phyloP scores from a whole-genome alignment of 805 yeast genomes.

The Spathaspora passalidarum region DNA sequence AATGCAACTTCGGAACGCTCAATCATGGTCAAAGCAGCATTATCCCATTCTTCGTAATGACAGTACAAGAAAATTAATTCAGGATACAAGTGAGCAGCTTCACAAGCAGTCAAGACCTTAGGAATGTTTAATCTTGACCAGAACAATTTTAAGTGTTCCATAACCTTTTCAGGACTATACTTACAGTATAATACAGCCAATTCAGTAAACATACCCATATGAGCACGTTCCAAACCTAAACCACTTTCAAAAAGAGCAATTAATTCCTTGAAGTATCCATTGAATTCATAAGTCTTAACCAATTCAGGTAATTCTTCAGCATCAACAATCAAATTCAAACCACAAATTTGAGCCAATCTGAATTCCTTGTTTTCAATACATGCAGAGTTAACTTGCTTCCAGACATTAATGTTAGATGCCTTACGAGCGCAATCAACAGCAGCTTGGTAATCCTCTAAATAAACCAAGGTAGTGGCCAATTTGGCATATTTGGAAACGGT shows the following conservation, averaged over 20 bases:
- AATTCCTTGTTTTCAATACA: constrained; percentile 94
- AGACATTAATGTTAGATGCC: constrained; percentile 88
- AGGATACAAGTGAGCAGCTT: constrained; percentile 91
- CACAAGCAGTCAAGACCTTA: constrained; percentile 91
- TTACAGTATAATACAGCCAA: constrained; percentile 87
- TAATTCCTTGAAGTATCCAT: constrained; percentile 89
- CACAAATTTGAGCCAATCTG: constrained; percentile 97
- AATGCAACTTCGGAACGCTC: constrained; percentile 90
- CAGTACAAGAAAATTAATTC: constrained; percentile 94
- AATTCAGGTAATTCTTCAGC: constrained; percentile 95
- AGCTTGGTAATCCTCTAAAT: constrained; percentile 85
- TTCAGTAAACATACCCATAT: constrained; percentile 99
- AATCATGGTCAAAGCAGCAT: constrained; percentile 95
- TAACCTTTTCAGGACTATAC: constrained; percentile 83
- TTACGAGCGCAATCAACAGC: constrained; percentile 99
- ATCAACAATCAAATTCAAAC: constrained; percentile 92
- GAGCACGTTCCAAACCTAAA: constrained; percentile 95
- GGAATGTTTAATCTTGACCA: constrained; percentile 99
- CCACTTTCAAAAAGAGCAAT: constrained; percentile 94
- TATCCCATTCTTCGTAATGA: constrained; percentile 99
- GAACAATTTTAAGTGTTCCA: constrained; percentile 95
- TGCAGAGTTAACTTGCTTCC: constrained; percentile 97
- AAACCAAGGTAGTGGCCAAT: constrained; percentile 94
- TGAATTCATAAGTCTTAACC: constrained; percentile 80
- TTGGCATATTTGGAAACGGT: constrained; percentile 92